phyloP scores from a whole-genome alignment of 2,329 filamentous ascomycete species.

The Cladorrhinum sp. region DNA sequence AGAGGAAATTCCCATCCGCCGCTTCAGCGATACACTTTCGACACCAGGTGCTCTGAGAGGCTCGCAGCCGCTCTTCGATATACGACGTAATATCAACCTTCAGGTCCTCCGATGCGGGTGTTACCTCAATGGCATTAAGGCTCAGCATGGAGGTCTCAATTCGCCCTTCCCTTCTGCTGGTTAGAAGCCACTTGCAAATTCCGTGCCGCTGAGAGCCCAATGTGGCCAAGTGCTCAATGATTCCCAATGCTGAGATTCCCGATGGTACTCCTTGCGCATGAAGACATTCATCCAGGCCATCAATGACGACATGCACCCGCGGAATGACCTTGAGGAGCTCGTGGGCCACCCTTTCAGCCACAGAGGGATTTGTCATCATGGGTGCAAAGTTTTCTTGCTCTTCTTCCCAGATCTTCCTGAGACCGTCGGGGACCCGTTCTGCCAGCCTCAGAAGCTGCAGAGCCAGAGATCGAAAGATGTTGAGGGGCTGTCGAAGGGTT shows the following conservation, averaged over 20 bases:
- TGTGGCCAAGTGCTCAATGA: not conserved
- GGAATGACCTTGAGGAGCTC: constrained; percentile 2
- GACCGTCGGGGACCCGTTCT: constrained; percentile 1
- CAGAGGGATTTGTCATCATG: not conserved
- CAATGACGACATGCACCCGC: not conserved
- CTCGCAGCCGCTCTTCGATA: not conserved
- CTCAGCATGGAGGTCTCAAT: not conserved
- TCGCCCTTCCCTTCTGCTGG: constrained; percentile 1
- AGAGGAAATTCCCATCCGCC: constrained; percentile 4
- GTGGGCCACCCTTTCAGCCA: not conserved
- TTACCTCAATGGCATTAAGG: not conserved
- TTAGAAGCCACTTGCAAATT: constrained; percentile 2
- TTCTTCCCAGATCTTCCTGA: not conserved
- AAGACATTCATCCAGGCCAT: constrained; percentile 2
- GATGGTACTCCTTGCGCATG: not conserved
- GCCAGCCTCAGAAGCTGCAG: constrained; percentile 1
- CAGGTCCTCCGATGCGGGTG: not conserved
- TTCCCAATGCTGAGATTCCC: not conserved
- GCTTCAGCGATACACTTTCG: not conserved
- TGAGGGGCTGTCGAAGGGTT: not conserved
- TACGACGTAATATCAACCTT: not conserved
- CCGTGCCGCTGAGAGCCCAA: not conserved
- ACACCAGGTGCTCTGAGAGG: not conserved
- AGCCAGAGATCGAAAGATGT: constrained; percentile 1
- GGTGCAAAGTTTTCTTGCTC: not conserved